Percentiles rank a stretch among this genome's conserved stretches.
Evolutionary conservation across 2,329 filamentous ascomycete species (phyloP).

Genomic region (Ceratocystis huliohia): DNA sequence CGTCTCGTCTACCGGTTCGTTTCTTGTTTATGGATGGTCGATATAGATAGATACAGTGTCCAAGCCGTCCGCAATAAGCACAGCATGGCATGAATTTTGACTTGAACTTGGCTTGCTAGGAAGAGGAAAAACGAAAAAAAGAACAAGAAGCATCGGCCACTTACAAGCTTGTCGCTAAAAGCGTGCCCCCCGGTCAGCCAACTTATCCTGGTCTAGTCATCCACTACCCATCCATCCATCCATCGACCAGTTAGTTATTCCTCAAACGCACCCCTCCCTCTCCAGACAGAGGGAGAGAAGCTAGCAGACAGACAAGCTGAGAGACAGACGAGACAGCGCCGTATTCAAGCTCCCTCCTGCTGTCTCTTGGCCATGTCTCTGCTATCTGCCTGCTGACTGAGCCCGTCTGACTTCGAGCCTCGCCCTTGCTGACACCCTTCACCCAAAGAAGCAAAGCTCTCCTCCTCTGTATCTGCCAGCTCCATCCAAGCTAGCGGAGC

Average conservation of each 20-base stretch:
- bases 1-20: not conserved
- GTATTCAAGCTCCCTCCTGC: not conserved
- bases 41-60: not conserved
- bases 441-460: not conserved
- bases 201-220: not conserved
- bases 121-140: not conserved
- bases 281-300: not conserved
- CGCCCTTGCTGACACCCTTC: not conserved
- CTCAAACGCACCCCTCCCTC: not conserved
- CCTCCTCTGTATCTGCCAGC: not conserved
- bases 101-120: not conserved
- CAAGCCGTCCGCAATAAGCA: no score
- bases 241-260: not conserved
- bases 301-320: not conserved
- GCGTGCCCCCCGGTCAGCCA: not conserved
- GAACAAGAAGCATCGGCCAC: conserved; percentile 2
- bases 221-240: not conserved
- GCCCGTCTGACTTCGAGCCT: not conserved
- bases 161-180: conserved; percentile 11
- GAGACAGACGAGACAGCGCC: not conserved
- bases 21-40: not conserved
- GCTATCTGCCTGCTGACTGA: not conserved
- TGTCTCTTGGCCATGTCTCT: not conserved
- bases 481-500: conserved; percentile 3
- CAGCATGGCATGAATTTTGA: not conserved